Evolutionary conservation across 1,284 basidiomycete genomes (phyloP).

Genomic region (Microstroma glucosiphilum): DNA sequence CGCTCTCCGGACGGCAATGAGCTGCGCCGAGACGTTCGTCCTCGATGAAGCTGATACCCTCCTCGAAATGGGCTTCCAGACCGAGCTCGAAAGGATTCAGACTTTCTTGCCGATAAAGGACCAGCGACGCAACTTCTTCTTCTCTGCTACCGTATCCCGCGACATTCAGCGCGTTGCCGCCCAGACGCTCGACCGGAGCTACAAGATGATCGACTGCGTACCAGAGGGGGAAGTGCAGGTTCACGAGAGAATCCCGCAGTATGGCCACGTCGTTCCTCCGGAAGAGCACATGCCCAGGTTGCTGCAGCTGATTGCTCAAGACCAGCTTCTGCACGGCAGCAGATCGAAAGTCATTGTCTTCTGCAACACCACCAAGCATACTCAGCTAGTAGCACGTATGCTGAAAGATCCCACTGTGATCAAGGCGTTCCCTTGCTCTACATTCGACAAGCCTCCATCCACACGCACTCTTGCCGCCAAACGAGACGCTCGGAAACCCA

Average conservation of each 20-base stretch:
- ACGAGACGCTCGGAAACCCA: not conserved
- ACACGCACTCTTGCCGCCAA: not conserved
- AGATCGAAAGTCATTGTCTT: constrained; percentile 80
- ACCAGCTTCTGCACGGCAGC: constrained; percentile 70
- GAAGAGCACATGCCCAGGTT: constrained; percentile 74
- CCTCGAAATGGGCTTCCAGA: constrained; percentile 90
- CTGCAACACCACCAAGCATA: constrained; percentile 77
- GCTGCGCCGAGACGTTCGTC: constrained; percentile 64
- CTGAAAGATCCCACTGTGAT: constrained; percentile 10
- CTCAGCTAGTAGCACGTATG: constrained; percentile 60
- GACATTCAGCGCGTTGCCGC: constrained; percentile 55
- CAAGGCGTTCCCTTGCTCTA: constrained; percentile 15
- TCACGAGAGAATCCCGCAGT: constrained; percentile 74
- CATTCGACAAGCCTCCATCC: too few relatives aligned
- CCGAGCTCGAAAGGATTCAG: constrained; percentile 75
- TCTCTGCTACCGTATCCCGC: constrained; percentile 71
- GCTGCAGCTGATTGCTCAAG: constrained; percentile 75
- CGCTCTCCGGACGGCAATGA: constrained; percentile 33
- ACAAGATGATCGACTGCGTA: constrained; percentile 61
- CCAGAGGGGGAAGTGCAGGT: constrained; percentile 61
- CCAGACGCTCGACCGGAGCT: constrained; percentile 60
- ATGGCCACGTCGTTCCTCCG: constrained; percentile 66
- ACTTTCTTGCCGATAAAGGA: constrained; percentile 63
- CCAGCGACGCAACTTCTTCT: constrained; percentile 81
- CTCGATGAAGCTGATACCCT: constrained; percentile 93